A percentile compares a stretch with the other conserved stretches of the same genome.
These are phyloP conservation scores for Lasiodiplodia sp. DNA, from an alignment of 2,329 filamentous ascomycete species.

Conservation along the genomic window DNA sequence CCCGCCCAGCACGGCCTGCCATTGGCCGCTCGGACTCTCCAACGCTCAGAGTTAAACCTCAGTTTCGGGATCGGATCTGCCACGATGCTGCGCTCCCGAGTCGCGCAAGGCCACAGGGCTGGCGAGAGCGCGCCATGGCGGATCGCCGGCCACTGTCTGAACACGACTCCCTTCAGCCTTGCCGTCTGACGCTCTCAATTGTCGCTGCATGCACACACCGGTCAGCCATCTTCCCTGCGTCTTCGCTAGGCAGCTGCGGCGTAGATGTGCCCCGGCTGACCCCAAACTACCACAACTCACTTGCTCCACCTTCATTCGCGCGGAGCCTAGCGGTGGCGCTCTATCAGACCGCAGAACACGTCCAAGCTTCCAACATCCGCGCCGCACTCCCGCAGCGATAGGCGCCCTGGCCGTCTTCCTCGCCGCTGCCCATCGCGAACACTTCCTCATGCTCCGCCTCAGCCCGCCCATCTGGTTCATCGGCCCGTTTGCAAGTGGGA, in stretches of 20 bases:
- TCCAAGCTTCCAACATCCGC: neutral
- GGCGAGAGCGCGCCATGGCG: neutral
- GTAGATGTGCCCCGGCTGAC: conserved; percentile 1
- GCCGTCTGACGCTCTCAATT: neutral
- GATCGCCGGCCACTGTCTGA: neutral
- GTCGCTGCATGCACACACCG: neutral
- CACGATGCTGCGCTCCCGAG: conserved; percentile 13
- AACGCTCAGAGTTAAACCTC: conserved; percentile 22
- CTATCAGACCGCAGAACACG: conserved; percentile 1
- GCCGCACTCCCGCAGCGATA: conserved; percentile 13
- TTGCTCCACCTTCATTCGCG: conserved; percentile 6
- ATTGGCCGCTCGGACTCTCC: neutral
- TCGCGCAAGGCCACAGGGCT: conserved; percentile 18
- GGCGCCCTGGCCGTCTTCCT: neutral
- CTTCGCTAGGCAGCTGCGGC: neutral
- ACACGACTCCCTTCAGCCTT: neutral
- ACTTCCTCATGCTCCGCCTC: neutral
- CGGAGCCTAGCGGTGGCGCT: neutral
- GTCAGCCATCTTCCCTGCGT: conserved; percentile 1
- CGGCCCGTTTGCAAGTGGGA: conserved; percentile 16
- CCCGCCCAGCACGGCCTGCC: neutral
- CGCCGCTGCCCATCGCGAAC: neutral
- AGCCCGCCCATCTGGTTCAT: conserved; percentile 1
- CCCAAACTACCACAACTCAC: neutral
- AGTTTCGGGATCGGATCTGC: conserved; percentile 22